Base-by-base conservation (phyloP, 2,329 filamentous ascomycete genomes). In the Cordyceps tenuipes region DNA sequence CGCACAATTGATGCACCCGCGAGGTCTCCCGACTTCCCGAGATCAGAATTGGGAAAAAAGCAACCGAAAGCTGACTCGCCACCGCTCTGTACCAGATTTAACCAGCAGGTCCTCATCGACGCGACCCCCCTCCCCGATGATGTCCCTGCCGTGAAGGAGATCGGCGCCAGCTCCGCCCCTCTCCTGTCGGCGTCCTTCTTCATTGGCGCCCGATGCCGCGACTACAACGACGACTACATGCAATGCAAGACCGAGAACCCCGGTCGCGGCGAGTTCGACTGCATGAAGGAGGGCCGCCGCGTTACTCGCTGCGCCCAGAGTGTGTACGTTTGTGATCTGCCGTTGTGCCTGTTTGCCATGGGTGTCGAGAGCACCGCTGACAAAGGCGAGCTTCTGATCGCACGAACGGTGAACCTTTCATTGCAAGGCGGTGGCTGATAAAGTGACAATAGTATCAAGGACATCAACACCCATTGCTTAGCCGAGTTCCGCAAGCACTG, bases 191-290 rank as follows among this genome's bases (percentile, higher is more conserved):
- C 94, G 36, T 86, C 91, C 57, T 99, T 90, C 83, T 99, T 97
- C 76, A 99, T 99, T 73, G 94, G 94, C 64, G 92, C 91, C 66
- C 88, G 93, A 72, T 99, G 94, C 86, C 88, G 84, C 74, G 81
- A 89, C 61, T 99, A 92, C 82, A 97, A 97, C 77, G 94, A 99
- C 81, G 94, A 99, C 78, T 99, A 89, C 79, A 99, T 99, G 93
- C 90, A 96, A 80, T 99, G 94, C 88, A 99, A 99, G 87, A 90
- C 85, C 67, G 91, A 97, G 78, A 87, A 91, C 69, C 88, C 90
- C 64, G 94, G 94, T 69, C 86, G 84, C 76, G 94, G 91, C 74
- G 94, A 99, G 81, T 76, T 95, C 64, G 90, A 96, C 67, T 99
- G 94, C 78, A 79, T 99, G 83, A 93, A 90, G 82, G 94, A 99